Evolutionary conservation across 352 stramenopile genomes (phyloP).

Genomic region (Phytophthora fragariae): DNA sequence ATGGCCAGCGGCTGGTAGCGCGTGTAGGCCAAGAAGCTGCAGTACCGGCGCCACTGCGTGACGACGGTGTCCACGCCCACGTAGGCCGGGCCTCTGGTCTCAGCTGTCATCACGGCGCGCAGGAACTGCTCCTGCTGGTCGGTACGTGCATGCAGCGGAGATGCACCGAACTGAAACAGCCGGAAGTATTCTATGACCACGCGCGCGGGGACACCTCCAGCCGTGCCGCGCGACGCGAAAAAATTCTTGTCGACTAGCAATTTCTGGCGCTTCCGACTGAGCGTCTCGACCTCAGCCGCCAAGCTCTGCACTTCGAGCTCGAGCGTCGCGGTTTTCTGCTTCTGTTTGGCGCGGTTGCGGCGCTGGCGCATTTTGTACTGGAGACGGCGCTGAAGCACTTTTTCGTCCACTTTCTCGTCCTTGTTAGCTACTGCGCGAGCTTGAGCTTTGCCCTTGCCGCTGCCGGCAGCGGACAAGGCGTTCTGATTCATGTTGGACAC

Average conservation of each 20-base stretch:
- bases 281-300: slow-evolving; percentile 39
- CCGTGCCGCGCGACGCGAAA: slow-evolving; percentile 42
- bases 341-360: slow-evolving; percentile 66
- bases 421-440: background rate
- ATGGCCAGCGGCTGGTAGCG: slow-evolving; percentile 43
- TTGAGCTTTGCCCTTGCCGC: background rate
- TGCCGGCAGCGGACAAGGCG: slow-evolving; percentile 1
- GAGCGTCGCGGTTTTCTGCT: slow-evolving; percentile 47
- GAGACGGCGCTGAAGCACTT: slow-evolving; percentile 46
- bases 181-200: slow-evolving; percentile 65
- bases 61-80: slow-evolving; percentile 58
- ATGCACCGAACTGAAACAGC: slow-evolving; percentile 57
- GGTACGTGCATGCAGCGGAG: slow-evolving; percentile 11
- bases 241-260: slow-evolving; percentile 45
- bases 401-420: slow-evolving; percentile 42
- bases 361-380: slow-evolving; percentile 76
- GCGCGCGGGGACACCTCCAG: slow-evolving; percentile 38
- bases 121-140: slow-evolving; percentile 63
- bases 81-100: slow-evolving; percentile 61
- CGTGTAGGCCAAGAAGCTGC: slow-evolving; percentile 53
- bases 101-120: slow-evolving; percentile 52
- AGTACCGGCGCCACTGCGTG: slow-evolving; percentile 63
- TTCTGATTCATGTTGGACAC: slow-evolving; percentile 33
- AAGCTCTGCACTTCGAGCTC: slow-evolving; percentile 54
- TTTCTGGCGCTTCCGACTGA: slow-evolving; percentile 40